phyloP scores from a whole-genome alignment of 495 filamentous ascomycete genomes.

The Aspergillus nidulans region DNA sequence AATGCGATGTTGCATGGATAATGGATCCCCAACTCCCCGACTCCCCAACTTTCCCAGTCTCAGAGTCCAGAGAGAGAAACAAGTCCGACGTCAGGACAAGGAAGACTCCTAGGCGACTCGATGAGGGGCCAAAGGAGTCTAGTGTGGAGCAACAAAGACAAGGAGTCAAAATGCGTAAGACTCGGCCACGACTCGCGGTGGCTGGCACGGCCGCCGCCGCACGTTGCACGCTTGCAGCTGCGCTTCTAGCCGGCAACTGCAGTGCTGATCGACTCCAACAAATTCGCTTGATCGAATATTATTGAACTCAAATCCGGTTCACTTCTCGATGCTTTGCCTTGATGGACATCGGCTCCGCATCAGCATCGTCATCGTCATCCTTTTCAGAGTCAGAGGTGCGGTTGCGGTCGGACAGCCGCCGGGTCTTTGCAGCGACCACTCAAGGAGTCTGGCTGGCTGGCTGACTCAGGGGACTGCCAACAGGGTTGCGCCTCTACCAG shows the following conservation, averaged over 20 bases:
- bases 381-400: background rate
- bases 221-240: background rate
- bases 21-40: too few relatives aligned
- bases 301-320: slow-evolving; percentile 2
- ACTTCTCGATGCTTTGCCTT: background rate
- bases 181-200: background rate
- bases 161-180: too few relatives aligned
- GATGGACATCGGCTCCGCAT: background rate
- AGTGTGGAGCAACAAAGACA: background rate
- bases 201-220: background rate
- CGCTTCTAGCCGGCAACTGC: too few relatives aligned
- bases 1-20: background rate
- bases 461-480: background rate
- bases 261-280: slow-evolving; percentile 1
- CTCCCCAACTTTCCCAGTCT: background rate
- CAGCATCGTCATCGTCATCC: too few relatives aligned
- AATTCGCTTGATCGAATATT: background rate
- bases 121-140: background rate
- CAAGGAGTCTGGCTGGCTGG: background rate
- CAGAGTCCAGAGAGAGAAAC: background rate
- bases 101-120: background rate
- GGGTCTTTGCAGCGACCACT: background rate
- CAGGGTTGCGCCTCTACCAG: background rate
- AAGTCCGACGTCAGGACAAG: background rate
- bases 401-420: slow-evolving; percentile 3